These are phyloP conservation scores for Aspergillus phoenicis DNA, from an alignment of 2,329 filamentous ascomycete species.

Conservation along the genomic window DNA sequence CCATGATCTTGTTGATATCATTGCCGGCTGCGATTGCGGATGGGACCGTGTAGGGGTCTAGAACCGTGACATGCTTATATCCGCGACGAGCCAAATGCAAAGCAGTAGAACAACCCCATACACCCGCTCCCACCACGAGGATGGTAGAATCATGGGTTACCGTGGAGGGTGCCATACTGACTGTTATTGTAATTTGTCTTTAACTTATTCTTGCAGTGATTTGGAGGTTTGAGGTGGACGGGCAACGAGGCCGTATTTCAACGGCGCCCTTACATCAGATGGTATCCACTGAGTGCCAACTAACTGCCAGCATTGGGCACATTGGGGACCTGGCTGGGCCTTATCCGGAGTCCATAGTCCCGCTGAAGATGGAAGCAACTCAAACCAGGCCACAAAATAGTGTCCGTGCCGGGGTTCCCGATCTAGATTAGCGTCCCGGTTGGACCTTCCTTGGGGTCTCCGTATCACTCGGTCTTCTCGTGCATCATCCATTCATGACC, in stretches of 20 bases:
- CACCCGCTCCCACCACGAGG: constrained; percentile 54
- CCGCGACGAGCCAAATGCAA: constrained; percentile 54
- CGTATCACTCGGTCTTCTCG: not conserved
- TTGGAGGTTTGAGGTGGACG: not conserved
- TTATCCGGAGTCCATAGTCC: not conserved
- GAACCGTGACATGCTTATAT: constrained; percentile 52
- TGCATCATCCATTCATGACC: not conserved
- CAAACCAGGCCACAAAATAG: not conserved
- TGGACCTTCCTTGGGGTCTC: constrained; percentile 17
- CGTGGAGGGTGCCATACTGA: not conserved
- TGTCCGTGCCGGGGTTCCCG: not conserved
- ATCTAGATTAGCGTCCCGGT: constrained; percentile 11
- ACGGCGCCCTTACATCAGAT: not conserved
- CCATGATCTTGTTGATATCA: constrained; percentile 54
- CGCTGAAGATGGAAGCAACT: not conserved
- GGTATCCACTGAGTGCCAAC: not conserved
- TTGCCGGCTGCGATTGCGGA: constrained; percentile 54
- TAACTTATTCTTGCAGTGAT: not conserved
- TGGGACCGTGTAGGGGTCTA: constrained; percentile 52
- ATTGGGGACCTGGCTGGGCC: not conserved
- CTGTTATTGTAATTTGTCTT: not conserved
- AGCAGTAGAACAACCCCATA: constrained; percentile 57
- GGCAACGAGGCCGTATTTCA: constrained; percentile 9
- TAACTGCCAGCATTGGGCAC: not conserved
- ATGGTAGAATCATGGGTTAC: constrained; percentile 24